Percentiles rank a stretch among this genome's conserved stretches.
phyloP scores from a whole-genome alignment of 2,329 filamentous ascomycete species.

The Aspergillus sp. region DNA sequence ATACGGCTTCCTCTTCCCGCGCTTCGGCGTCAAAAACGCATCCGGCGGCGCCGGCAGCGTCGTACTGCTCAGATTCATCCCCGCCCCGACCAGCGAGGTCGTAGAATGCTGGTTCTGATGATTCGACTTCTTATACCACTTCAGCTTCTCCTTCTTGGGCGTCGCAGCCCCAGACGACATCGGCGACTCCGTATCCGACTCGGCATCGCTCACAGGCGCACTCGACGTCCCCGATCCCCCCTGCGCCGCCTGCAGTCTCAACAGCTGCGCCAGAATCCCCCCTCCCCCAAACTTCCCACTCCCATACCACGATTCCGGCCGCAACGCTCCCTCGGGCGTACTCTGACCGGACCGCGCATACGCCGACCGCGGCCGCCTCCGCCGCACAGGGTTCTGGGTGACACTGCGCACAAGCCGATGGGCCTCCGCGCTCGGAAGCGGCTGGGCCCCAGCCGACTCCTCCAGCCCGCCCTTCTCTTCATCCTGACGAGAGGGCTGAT shows the following conservation, averaged over 20 bases:
- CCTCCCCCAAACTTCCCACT: constrained; percentile 30
- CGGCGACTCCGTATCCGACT: constrained; percentile 31
- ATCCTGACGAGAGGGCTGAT: constrained; percentile 14
- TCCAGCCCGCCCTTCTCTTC: constrained; percentile 21
- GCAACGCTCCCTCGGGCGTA: constrained; percentile 28
- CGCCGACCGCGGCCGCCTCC: constrained; percentile 30
- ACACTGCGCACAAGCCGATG: constrained; percentile 40
- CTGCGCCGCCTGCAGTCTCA: constrained; percentile 66
- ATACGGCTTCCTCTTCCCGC: constrained; percentile 19
- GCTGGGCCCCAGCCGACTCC: constrained; percentile 19
- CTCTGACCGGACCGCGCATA: constrained; percentile 34
- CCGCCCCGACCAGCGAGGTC: constrained; percentile 38
- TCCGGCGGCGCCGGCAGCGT: constrained; percentile 31
- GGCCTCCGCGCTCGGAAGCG: constrained; percentile 34
- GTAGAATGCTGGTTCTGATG: constrained; percentile 32
- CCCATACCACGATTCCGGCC: constrained; percentile 25
- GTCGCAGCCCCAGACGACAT: constrained; percentile 32
- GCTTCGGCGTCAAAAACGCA: constrained; percentile 22
- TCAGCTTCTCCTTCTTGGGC: constrained; percentile 39
- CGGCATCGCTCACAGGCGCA: constrained; percentile 24
- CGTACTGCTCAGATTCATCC: constrained; percentile 37
- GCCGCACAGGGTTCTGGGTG: constrained; percentile 28
- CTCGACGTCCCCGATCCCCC: constrained; percentile 29
- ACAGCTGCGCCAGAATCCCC: constrained; percentile 69
- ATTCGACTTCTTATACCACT: constrained; percentile 43